These are phyloP conservation scores for Colletotrichum tofieldiae DNA, from an alignment of 2,329 filamentous ascomycete species.

Conservation along the genomic window DNA sequence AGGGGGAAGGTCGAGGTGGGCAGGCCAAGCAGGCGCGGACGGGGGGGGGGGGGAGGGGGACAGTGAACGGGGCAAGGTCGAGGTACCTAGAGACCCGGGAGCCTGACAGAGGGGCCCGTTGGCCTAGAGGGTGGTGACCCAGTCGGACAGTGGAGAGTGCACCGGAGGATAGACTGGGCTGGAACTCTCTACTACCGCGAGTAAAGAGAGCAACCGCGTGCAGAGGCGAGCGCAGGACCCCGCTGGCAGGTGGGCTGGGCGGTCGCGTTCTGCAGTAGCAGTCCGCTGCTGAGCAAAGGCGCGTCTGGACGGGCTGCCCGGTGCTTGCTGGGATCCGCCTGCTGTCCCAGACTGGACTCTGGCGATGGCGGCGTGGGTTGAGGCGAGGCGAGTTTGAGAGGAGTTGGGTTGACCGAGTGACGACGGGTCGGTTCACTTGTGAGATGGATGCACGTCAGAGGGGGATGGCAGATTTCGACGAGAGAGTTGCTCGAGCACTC, in stretches of 20 bases:
- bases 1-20: constrained; percentile 5
- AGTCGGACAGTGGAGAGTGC: constrained; percentile 9
- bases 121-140: neutral
- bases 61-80: neutral
- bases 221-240: neutral
- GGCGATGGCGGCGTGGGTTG: neutral
- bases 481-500: no score
- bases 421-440: neutral
- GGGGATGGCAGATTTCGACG: neutral
- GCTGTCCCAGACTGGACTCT: no score
- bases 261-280: neutral
- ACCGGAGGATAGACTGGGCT: constrained; percentile 35
- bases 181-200: constrained; percentile 16
- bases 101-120: neutral
- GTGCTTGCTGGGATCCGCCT: no score
- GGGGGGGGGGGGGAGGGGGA: neutral
- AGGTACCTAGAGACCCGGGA: neutral
- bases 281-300: neutral
- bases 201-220: neutral
- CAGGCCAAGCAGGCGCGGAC: neutral
- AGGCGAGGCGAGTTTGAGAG: neutral
- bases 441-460: neutral
- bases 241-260: constrained; percentile 1
- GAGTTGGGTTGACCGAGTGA: neutral
- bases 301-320: neutral